Base-by-base conservation (phyloP, 2,329 filamentous ascomycete genomes). In the Venturia effusa region DNA sequence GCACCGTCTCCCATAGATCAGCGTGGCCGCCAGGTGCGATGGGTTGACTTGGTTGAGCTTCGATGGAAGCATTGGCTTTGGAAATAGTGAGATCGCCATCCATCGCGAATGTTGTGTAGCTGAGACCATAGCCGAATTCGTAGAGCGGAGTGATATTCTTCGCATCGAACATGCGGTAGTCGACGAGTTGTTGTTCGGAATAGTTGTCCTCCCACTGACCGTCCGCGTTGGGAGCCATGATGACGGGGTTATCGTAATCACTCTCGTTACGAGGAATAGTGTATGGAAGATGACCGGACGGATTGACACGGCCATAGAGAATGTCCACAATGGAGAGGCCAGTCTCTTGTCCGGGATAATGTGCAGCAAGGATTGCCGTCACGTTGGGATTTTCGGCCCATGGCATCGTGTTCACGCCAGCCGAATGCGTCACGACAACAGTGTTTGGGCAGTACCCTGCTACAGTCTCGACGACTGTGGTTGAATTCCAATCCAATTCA, bases 271-370 rank as follows among this genome's bases (percentile, higher is more conserved):
- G 74, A 3, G 60, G 8, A 30, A 62, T 88, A 0, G 91, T 96
- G 75, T 95, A 96, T 0, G 92, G 92, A 1, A 97, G 78, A 64
- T 88, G 87, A 19, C 92, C 92, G 61, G 85, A 90, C 0, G 87
- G 87, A 69, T 91, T 93, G 19, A 86, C 81, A 27, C 88, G 82
- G 10, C 92, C 92, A 64, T 93, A 90, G 1, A 96, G 77, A 1
- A 96, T 81, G 68, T 95, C 89, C 1, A 84, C 83, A 6, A 97
- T 80, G 0, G 92, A 89, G 66, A 89, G 88, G 7, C 92, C 92
- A 51, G 88, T 92, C 73, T 96, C 92, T 71, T 96, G 86, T 1
- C 92, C 91, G 0, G 92, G 60, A 51, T 62, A 62, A 72, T 72
- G 61, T 34, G 74, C 74, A 69, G 71, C 75, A 1, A 77, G 70